phyloP scores from a whole-genome alignment of 1,284 basidiomycete genomes.

The Agaricales sp. region DNA sequence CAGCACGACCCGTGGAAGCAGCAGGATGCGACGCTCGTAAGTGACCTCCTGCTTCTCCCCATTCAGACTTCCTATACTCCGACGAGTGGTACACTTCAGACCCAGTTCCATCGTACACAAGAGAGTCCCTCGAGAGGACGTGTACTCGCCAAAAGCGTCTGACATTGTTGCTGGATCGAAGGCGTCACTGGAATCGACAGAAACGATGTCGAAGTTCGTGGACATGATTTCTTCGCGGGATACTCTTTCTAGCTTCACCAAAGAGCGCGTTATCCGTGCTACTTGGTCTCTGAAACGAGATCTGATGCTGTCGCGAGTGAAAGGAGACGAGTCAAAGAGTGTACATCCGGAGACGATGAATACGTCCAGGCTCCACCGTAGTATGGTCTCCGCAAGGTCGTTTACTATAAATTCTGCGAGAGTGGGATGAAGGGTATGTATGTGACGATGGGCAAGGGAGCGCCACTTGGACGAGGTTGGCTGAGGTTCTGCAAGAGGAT shows the following conservation, averaged over 20 bases:
- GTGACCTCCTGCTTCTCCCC: slow-evolving; percentile 24
- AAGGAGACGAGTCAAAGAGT: slow-evolving; percentile 23
- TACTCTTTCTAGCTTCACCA: slow-evolving; percentile 47
- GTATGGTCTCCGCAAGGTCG: slow-evolving; percentile 60
- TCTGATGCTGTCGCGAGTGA: slow-evolving; percentile 33
- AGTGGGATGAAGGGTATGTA: slow-evolving; percentile 56
- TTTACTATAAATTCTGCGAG: slow-evolving; percentile 51
- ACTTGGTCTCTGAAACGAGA: slow-evolving; percentile 47
- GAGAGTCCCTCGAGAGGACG: slow-evolving; percentile 36
- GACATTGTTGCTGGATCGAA: slow-evolving; percentile 48
- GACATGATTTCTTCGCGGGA: slow-evolving; percentile 63
- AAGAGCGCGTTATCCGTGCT: slow-evolving; percentile 49
- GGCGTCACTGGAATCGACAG: slow-evolving; percentile 36
- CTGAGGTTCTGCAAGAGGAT: slow-evolving; percentile 44
- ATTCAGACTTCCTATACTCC: slow-evolving; percentile 16
- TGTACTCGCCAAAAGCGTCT: slow-evolving; percentile 57
- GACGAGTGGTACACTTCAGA: slow-evolving; percentile 48
- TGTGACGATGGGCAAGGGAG: slow-evolving; percentile 54
- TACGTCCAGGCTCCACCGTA: slow-evolving; percentile 59
- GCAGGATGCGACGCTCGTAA: slow-evolving; percentile 48
- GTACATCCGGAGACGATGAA: slow-evolving; percentile 49
- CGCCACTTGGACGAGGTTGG: slow-evolving; percentile 69
- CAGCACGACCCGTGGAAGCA: slow-evolving; percentile 62
- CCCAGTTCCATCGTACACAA: slow-evolving; percentile 65
- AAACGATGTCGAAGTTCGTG: slow-evolving; percentile 57